These are phyloP conservation scores for Globisporangium apiculatum DNA, from an alignment of 352 stramenopile species.

Conservation along the genomic window DNA sequence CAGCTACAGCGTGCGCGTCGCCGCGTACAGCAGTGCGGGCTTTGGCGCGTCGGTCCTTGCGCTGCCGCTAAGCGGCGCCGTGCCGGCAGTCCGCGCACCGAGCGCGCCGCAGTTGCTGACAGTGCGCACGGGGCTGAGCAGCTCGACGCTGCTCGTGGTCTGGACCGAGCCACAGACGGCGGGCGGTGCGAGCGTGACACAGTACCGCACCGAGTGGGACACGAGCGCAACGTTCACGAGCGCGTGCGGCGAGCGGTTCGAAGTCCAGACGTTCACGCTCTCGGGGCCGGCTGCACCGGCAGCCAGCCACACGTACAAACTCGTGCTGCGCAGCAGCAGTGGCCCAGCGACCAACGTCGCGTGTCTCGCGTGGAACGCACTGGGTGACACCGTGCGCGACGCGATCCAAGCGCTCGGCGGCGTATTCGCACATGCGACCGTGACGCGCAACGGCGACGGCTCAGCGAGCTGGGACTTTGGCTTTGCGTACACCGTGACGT, in stretches of 20 bases:
- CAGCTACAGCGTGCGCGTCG: slow-evolving; percentile 87
- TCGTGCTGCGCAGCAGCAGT: slow-evolving; percentile 12
- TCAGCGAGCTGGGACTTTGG: slow-evolving; percentile 61
- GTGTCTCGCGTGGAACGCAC: slow-evolving; percentile 34
- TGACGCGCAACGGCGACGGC: slow-evolving; percentile 42
- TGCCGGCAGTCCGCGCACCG: slow-evolving; percentile 39
- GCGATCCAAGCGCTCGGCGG: slow-evolving; percentile 21
- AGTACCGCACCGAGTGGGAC: slow-evolving; percentile 96
- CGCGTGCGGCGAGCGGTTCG: slow-evolving; percentile 55
- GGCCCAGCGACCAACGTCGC: slow-evolving; percentile 13
- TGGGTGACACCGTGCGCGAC: slow-evolving; percentile 13
- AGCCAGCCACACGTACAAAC: slow-evolving; percentile 17
- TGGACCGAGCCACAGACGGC: slow-evolving; percentile 74
- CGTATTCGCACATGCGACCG: slow-evolving; percentile 20
- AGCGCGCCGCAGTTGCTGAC: slow-evolving; percentile 70
- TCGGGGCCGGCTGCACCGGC: slow-evolving; percentile 10
- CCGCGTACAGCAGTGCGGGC: slow-evolving; percentile 92
- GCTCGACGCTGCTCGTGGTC: slow-evolving; percentile 48
- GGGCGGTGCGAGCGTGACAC: slow-evolving; percentile 72
- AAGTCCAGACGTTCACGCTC: slow-evolving; percentile 59
- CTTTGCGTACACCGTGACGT: slow-evolving; percentile 52
- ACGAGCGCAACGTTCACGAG: slow-evolving; percentile 80
- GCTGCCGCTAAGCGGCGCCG: slow-evolving; percentile 21
- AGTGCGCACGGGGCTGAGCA: slow-evolving; percentile 64
- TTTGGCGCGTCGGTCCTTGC: slow-evolving; percentile 75